Base-by-base conservation (phyloP, 768 basidiomycete species). In the Suillus clintonianus region DNA sequence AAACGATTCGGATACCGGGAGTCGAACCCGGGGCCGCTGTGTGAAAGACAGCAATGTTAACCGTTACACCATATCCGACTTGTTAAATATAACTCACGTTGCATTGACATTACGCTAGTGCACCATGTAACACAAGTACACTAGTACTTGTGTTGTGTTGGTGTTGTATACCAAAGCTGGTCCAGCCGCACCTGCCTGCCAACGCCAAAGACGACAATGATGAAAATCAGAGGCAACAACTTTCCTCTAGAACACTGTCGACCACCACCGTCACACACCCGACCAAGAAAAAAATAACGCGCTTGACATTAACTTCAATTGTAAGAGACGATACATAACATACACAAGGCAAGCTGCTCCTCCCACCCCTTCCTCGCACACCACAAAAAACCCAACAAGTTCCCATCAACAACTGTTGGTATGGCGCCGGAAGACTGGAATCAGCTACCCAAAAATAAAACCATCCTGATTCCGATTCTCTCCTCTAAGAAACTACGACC, bases 41-140 rank as follows among this genome's bases (percentile, higher is more conserved):
- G 65, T 66, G 65, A 66, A 66, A 66, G 65, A 66, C 65, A 66
- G 65, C 65, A 64, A 66, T 66, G 65, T 66, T 66, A 66, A 63
- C 65, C 65, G 65, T 56, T 66, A 66, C 65, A 66, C 65, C 65
- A 66, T 60, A 66, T 60, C 65, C 65, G 65, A 66, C 34, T 39
- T 64, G 43, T 56, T 13, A 2, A n/a, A n/a, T 4, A 0, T n/a
- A 2, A 32, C 1, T 3, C 10, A 27, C 19, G 1, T 11, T n/a
- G 5, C 30, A 5, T n/a, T 7, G 2, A 7, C 51, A 53, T 53
- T n/a, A 19, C 30, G 30, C 51, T 11, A 27, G 27, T 27, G 27
- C n/a, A n/a, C n/a, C n/a, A n/a, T n/a, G n/a, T n/a, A n/a, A n/a
- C n/a, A n/a, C n/a, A n/a, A n/a, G n/a, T n/a, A n/a, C n/a, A n/a